phyloP scores from a whole-genome alignment of 176 grass and related monocot species.

The Oryza rufipogon region DNA sequence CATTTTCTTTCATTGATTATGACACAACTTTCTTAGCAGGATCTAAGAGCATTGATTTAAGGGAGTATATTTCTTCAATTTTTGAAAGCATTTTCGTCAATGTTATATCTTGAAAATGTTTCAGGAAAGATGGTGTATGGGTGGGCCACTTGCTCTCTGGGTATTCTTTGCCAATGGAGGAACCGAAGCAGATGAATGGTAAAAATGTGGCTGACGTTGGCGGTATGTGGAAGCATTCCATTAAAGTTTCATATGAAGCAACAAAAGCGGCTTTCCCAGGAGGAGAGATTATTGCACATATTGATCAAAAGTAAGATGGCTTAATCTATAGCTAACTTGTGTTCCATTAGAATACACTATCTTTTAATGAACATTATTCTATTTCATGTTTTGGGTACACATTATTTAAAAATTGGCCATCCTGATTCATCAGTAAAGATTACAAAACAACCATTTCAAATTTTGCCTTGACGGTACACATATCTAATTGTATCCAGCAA shows the following conservation, averaged over 20 bases:
- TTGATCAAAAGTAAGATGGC: conserved; percentile 63
- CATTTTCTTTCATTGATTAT: neutral
- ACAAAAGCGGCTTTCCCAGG: conserved; percentile 61
- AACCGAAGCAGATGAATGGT: conserved; percentile 45
- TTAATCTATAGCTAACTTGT: neutral
- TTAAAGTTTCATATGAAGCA: conserved; percentile 62
- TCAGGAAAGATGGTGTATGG: conserved; percentile 66
- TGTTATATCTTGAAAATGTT: conserved; percentile 9
- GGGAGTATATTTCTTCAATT: neutral
- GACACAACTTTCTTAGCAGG: neutral
- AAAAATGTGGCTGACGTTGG: conserved; percentile 43
- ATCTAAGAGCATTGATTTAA: neutral
- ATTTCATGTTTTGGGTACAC: neutral
- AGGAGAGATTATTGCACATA: conserved; percentile 59
- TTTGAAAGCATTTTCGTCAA: neutral
- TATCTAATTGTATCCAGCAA: neutral
- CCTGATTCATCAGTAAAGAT: neutral
- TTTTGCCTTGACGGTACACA: neutral
- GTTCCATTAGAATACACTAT: neutral
- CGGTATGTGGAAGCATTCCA: conserved; percentile 65
- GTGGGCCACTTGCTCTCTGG: conserved; percentile 59
- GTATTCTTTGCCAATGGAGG: conserved; percentile 67
- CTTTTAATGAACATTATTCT: neutral
- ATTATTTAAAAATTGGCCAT: neutral
- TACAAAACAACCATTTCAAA: neutral